phyloP scores from a whole-genome alignment of 2,329 filamentous ascomycete genomes.

The Cercospora janseana region DNA sequence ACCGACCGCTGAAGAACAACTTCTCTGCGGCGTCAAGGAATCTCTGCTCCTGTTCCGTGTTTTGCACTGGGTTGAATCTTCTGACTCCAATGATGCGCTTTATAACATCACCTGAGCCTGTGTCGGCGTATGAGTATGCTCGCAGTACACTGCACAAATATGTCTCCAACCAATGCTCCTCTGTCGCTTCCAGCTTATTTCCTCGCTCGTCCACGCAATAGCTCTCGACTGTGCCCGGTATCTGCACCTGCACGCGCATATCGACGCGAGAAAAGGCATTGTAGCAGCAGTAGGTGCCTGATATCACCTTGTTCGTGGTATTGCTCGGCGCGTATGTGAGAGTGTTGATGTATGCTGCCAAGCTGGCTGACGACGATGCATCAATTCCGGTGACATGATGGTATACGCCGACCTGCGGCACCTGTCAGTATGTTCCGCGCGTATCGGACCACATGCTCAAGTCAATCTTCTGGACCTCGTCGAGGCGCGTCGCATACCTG shows the following conservation, averaged over 20 bases:
- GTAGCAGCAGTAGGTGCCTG: conserved; percentile 96
- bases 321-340: conserved; percentile 86
- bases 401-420: conserved; percentile 76
- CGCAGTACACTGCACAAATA: conserved; percentile 93
- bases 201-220: conserved; percentile 97
- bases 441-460: neutral
- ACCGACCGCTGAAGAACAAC: conserved; percentile 82
- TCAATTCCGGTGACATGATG: conserved; percentile 98
- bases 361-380: conserved; percentile 92
- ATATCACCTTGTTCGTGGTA: conserved; percentile 83
- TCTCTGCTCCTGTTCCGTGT: conserved; percentile 95
- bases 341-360: conserved; percentile 98
- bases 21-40: conserved; percentile 93
- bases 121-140: conserved; percentile 94
- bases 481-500: conserved; percentile 47
- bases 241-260: conserved; percentile 97
- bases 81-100: conserved; percentile 96
- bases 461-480: neutral
- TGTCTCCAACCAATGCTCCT: conserved; percentile 94
- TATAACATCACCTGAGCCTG: conserved; percentile 90
- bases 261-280: conserved; percentile 98
- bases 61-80: conserved; percentile 95
- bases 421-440: neutral
- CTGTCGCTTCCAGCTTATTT: conserved; percentile 88
- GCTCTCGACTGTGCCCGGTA: conserved; percentile 92